Conservation (phyloP, 73 alveolate genomes). For the Paraurostyla sp. region DNA sequence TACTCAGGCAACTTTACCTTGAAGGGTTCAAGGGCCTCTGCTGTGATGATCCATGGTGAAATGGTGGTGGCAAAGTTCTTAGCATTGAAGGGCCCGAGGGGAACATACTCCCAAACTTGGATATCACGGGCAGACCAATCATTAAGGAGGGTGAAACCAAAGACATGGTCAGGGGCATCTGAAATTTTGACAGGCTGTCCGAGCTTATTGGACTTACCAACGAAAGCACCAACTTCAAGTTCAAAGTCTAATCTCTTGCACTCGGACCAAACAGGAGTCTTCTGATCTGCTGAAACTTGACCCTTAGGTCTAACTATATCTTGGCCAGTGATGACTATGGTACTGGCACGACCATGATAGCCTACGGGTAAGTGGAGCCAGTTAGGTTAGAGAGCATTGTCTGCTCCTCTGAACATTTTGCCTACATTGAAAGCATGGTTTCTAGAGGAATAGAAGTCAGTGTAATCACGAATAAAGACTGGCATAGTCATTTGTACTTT, state of each 20-base stretch:
- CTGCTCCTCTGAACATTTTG: conserved; percentile 90
- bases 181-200: conserved; percentile 79
- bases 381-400: conserved; percentile 96
- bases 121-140: conserved; percentile 99
- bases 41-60: conserved; percentile 96
- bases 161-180: conserved; percentile 84
- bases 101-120: conserved; percentile 94
- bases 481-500: conserved; percentile 87
- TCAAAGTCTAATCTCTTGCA: conserved; percentile 96
- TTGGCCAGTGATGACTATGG: conserved; percentile 85
- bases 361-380: conserved; percentile 98
- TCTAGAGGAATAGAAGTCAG: conserved; percentile 96
- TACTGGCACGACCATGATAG: conserved; percentile 98
- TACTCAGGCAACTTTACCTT: conserved; percentile 80
- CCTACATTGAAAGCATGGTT: conserved; percentile 98
- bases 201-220: conserved; percentile 85
- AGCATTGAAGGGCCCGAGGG: conserved; percentile 96
- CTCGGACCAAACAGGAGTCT: conserved; percentile 85
- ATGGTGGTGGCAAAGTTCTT: conserved; percentile 89
- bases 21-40: conserved; percentile 95
- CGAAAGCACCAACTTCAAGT: conserved; percentile 94
- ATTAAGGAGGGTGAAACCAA: conserved; percentile 91
- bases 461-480: conserved; percentile 95
- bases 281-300: conserved; percentile 83
- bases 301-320: conserved; percentile 91